Base-by-base conservation (phyloP, 495 filamentous ascomycete species). In the Apodospora peruviana region DNA sequence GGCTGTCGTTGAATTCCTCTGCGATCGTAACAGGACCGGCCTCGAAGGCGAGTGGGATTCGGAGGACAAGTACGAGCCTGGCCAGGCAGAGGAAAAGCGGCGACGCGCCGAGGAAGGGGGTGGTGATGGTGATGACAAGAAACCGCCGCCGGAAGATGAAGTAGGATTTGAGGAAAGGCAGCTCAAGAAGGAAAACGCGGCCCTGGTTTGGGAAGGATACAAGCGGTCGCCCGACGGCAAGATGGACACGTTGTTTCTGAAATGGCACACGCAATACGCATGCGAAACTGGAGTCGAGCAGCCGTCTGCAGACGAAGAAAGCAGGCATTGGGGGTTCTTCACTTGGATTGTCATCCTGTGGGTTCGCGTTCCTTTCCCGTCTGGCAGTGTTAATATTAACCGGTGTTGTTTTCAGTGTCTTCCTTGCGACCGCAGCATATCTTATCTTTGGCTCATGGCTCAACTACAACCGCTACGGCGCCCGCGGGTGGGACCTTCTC, bases 381-480 rank as follows among this genome's bases (percentile, higher is more conserved):
- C 12, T 3, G 23, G 25, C 9, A 12, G n/a, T 19, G 40, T 11
- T 19, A 16, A 44, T 41, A 24, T 51, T 50, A 50, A 32, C 32
- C 49, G 41, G 46, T 44, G 24, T 11, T 12, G 7, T 16, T 20
- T 3, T 47, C 55, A 91, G 91, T 52, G 66, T 85, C 61, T 98
- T 98, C 79, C 78, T 97, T 40, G 80, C 78, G 39, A 80, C 82
- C 16, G 90, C 93, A 14, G 72, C 94, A 18, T 98, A 98, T 68
- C 83, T 98, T 54, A 96, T 98, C 66, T 97, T 97, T 59, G 90
- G 90, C 60, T 94, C 90, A 19, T 98, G 93, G 93, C 83, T 97
- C 56, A 97, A 97, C 73, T 97, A 97, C 77, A 96, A 89, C 74
- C 88, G 90, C 48, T 94, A 95, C 64, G 91, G 90, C 21, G 90